Conservation (phyloP, 1,284 basidiomycete species). For the Ceratobasidium sp. region DNA sequence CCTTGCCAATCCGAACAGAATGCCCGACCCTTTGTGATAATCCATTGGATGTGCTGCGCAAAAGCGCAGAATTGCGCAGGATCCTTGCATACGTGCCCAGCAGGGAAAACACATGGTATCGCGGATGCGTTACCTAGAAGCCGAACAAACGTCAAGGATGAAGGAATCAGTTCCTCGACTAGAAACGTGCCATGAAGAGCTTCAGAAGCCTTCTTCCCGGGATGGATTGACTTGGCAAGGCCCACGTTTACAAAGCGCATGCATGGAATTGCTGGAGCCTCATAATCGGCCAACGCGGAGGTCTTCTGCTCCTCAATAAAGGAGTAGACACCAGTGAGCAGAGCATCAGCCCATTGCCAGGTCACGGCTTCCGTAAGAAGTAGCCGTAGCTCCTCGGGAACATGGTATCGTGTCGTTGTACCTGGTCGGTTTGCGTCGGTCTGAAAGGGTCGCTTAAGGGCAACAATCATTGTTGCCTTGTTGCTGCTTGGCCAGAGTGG, state of each 20-base stretch:
- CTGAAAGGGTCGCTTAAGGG: background rate
- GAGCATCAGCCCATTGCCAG: background rate
- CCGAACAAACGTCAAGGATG: background rate
- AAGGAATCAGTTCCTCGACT: background rate
- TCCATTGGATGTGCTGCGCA: conserved; percentile 29
- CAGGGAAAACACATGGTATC: background rate
- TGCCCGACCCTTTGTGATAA: conserved; percentile 10
- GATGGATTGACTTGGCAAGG: background rate
- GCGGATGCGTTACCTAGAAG: background rate
- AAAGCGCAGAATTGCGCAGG: background rate
- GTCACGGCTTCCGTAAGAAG: background rate
- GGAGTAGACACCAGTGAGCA: too few relatives aligned
- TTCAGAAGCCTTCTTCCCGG: background rate
- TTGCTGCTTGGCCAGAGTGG: background rate
- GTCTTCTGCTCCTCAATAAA: background rate
- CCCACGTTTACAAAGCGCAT: background rate
- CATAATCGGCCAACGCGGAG: background rate
- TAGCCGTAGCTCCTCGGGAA: background rate
- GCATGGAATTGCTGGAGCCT: background rate
- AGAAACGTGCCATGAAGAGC: background rate
- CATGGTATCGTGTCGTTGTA: background rate
- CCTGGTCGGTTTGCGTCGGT: background rate
- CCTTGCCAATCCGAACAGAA: conserved; percentile 30
- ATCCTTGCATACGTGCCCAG: background rate
- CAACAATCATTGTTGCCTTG: background rate